phyloP scores from a whole-genome alignment of 805 yeast species.

The Lachancea sp. region DNA sequence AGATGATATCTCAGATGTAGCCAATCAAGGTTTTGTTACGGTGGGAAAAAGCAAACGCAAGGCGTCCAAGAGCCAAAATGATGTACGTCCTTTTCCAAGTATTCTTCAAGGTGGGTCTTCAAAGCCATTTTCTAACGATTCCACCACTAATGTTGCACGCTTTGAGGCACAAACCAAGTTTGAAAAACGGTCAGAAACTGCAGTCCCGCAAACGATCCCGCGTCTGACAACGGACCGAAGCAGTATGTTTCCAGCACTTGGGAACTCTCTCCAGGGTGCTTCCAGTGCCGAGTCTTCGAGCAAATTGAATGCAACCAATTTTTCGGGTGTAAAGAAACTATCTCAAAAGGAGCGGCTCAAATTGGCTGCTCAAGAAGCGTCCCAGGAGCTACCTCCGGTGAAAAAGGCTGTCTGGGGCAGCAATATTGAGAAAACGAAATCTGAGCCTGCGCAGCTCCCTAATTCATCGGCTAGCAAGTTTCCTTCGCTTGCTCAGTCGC shows the following conservation, averaged over 20 bases:
- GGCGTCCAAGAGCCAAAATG: conserved; percentile 17
- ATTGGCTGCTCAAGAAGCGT: conserved; percentile 1
- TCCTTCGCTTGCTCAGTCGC: conserved; percentile 5
- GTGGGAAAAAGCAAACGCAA: conserved; percentile 32
- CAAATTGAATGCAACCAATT: not conserved
- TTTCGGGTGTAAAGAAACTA: conserved; percentile 16
- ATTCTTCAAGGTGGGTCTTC: not conserved
- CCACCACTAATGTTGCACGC: not conserved
- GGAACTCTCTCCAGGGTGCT: not conserved
- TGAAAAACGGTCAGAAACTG: not conserved
- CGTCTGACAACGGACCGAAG: not conserved
- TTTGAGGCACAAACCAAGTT: conserved; percentile 1
- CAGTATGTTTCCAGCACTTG: not conserved
- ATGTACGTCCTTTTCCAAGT: not conserved
- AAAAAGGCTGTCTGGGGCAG: conserved; percentile 23
- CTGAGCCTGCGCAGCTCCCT: not conserved
- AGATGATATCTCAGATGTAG: conserved; percentile 11
- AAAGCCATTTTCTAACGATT: not conserved
- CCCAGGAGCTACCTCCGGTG: not conserved
- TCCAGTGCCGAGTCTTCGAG: not conserved
- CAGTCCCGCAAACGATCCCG: not conserved
- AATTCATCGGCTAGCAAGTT: not conserved
- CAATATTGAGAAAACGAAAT: not conserved
- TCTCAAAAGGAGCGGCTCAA: conserved; percentile 27
- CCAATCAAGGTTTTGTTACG: conserved; percentile 31